phyloP scores from a whole-genome alignment of 495 filamentous ascomycete genomes.

The Eremomyces bilateralis region DNA sequence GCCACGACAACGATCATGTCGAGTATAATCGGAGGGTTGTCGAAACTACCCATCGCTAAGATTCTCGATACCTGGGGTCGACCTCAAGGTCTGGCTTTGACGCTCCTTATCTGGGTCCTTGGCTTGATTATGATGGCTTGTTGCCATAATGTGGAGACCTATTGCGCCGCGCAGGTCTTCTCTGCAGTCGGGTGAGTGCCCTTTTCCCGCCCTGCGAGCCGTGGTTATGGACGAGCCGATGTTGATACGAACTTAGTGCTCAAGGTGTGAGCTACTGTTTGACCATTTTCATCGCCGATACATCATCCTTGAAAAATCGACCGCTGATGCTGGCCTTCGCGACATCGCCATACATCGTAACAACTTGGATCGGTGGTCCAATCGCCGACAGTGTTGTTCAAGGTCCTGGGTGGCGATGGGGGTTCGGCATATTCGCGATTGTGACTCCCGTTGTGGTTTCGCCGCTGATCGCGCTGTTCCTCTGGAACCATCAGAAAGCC shows the following conservation, averaged over 20 bases:
- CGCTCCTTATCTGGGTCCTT: slow-evolving; percentile 18
- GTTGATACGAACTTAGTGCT: too few relatives aligned
- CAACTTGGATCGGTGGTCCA: slow-evolving; percentile 29
- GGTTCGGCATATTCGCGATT: slow-evolving; percentile 27
- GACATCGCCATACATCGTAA: slow-evolving; percentile 44
- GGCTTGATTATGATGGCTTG: slow-evolving; percentile 28
- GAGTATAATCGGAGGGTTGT: slow-evolving; percentile 36
- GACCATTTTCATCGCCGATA: slow-evolving; percentile 35
- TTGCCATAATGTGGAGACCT: slow-evolving; percentile 24
- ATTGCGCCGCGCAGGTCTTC: slow-evolving; percentile 27
- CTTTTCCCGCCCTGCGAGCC: too few relatives aligned
- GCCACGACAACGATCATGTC: slow-evolving; percentile 20
- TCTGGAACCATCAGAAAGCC: slow-evolving; percentile 35
- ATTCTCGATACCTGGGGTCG: slow-evolving; percentile 43
- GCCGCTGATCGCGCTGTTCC: slow-evolving; percentile 11
- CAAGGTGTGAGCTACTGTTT: slow-evolving; percentile 11
- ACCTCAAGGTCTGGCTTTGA: slow-evolving; percentile 27
- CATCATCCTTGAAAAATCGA: slow-evolving; percentile 38
- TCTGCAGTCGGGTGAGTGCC: slow-evolving; percentile 32
- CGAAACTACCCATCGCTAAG: slow-evolving; percentile 40
- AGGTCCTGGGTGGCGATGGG: slow-evolving; percentile 35
- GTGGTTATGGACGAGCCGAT: too few relatives aligned
- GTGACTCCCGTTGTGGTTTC: slow-evolving; percentile 17
- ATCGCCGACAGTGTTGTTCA: slow-evolving; percentile 24
- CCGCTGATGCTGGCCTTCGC: slow-evolving; percentile 38